phyloP scores from a whole-genome alignment of 495 filamentous ascomycete genomes.

The Trichoderma virens region DNA sequence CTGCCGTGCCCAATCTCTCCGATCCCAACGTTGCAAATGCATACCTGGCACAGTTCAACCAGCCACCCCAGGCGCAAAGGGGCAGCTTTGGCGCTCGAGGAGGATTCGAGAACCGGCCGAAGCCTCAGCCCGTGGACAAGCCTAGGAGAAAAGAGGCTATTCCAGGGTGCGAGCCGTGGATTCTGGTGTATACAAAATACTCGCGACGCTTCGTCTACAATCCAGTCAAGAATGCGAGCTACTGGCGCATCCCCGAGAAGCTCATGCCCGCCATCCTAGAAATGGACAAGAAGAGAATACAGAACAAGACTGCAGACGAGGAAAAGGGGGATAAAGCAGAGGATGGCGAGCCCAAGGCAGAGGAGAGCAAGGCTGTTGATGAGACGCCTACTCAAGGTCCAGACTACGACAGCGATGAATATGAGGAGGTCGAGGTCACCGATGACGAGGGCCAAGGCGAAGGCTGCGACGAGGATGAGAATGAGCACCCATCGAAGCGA shows the following conservation, averaged over 20 bases:
- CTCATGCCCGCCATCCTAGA: constrained; percentile 74
- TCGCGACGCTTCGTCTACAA: constrained; percentile 88
- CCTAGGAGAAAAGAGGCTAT: constrained; percentile 74
- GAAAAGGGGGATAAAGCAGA: constrained; percentile 10
- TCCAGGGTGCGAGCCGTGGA: constrained; percentile 79
- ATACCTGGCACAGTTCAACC: constrained; percentile 39
- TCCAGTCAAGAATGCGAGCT: constrained; percentile 69
- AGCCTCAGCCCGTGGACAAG: constrained; percentile 62
- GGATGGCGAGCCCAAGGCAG: background rate
- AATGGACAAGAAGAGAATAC: constrained; percentile 51
- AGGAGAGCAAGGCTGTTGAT: constrained; percentile 9
- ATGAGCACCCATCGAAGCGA: constrained; percentile 53
- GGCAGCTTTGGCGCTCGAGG: constrained; percentile 34
- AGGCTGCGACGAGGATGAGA: constrained; percentile 26
- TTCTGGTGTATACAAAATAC: constrained; percentile 84
- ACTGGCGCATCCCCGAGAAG: constrained; percentile 85
- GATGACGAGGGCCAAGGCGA: constrained; percentile 47
- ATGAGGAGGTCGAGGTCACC: constrained; percentile 74
- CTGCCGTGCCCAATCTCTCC: constrained; percentile 37
- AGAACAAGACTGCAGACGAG: constrained; percentile 35
- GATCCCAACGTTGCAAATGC: constrained; percentile 37
- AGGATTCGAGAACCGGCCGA: constrained; percentile 45
- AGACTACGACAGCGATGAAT: constrained; percentile 49
- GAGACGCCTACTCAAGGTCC: background rate
- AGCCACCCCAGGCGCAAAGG: constrained; percentile 22